Evolutionary conservation across 2,329 filamentous ascomycete genomes (phyloP).

Genomic region (Monosporascus sp.): DNA sequence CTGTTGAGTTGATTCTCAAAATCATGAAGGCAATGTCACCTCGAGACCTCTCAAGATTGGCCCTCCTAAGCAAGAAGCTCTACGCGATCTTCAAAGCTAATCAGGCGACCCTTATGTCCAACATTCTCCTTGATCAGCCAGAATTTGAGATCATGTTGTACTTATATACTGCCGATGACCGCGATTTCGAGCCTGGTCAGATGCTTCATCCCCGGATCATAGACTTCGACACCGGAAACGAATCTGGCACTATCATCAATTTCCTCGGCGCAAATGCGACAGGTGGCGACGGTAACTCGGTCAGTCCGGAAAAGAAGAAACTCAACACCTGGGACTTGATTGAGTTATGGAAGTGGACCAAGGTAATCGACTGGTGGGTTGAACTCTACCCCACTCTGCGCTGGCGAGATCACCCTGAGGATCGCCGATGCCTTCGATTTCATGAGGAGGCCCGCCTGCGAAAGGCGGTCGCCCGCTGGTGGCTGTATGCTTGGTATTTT

Average conservation of each 20-base stretch:
- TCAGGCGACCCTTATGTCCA: conserved; percentile 37
- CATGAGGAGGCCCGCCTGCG: conserved; percentile 44
- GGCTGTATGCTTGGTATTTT: conserved; percentile 49
- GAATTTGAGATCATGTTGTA: conserved; percentile 42
- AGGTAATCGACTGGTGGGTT: conserved; percentile 35
- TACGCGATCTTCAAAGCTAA: conserved; percentile 36
- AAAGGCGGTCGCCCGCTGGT: conserved; percentile 49
- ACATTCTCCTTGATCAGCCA: conserved; percentile 37
- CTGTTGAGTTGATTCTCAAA: conserved; percentile 44
- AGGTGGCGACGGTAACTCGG: conserved; percentile 14
- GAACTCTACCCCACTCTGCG: conserved; percentile 34
- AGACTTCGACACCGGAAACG: conserved; percentile 11
- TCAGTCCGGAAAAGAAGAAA: conserved; percentile 16
- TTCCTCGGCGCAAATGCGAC: conserved; percentile 12
- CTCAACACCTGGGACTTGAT: conserved; percentile 22
- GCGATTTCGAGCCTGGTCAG: conserved; percentile 15
- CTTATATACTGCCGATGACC: conserved; percentile 37
- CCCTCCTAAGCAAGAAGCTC: conserved; percentile 32
- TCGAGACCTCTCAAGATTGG: conserved; percentile 34
- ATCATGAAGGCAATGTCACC: conserved; percentile 43
- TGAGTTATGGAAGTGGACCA: conserved; percentile 26
- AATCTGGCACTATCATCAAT: conserved; percentile 9
- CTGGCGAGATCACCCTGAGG: conserved; percentile 41
- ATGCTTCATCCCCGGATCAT: conserved; percentile 23
- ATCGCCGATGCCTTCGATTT: conserved; percentile 38